Evolutionary conservation across 371 early-diverging fungal species (phyloP).

Genomic region (Mucor plumbeus): DNA sequence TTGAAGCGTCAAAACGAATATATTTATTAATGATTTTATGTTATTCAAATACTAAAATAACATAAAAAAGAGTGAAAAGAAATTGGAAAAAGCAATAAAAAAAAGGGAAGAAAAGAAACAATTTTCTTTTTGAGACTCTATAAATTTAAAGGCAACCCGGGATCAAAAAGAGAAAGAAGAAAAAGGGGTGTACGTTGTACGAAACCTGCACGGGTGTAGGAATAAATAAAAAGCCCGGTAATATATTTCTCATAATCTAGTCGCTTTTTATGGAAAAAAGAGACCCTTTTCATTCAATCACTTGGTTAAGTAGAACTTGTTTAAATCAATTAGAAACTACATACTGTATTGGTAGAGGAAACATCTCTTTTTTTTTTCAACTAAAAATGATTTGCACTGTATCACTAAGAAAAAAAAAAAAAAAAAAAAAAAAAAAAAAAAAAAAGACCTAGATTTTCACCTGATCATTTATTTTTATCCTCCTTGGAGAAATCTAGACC

Average conservation of each 20-base stretch:
- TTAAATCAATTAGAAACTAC: too few species aligned
- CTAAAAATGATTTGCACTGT: neutral
- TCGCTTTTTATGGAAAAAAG: neutral
- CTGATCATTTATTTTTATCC: neutral
- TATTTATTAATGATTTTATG: neutral
- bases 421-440: neutral
- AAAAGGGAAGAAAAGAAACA: neutral
- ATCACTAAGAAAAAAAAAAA: neutral
- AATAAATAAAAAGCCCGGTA: constrained; percentile 4
- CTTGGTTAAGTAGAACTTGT: too few species aligned
- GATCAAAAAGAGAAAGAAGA: constrained; percentile 3
- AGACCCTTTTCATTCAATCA: too few species aligned
- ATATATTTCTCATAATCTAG: neutral
- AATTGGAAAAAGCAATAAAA: neutral
- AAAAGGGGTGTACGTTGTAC: constrained; percentile 8
- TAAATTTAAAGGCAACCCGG: constrained; percentile 6
- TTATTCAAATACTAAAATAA: neutral
- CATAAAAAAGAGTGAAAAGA: neutral
- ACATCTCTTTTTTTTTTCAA: too few species aligned
- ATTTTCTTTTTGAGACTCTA: neutral
- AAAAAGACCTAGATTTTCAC: constrained; percentile 2
- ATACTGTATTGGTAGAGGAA: too few species aligned
- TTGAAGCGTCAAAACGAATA: constrained; percentile 32
- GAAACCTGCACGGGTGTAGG: constrained; percentile 4
- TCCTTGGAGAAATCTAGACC: neutral